phyloP scores from a whole-genome alignment of 2,329 filamentous ascomycete species.

The Cercospora nicotianae region DNA sequence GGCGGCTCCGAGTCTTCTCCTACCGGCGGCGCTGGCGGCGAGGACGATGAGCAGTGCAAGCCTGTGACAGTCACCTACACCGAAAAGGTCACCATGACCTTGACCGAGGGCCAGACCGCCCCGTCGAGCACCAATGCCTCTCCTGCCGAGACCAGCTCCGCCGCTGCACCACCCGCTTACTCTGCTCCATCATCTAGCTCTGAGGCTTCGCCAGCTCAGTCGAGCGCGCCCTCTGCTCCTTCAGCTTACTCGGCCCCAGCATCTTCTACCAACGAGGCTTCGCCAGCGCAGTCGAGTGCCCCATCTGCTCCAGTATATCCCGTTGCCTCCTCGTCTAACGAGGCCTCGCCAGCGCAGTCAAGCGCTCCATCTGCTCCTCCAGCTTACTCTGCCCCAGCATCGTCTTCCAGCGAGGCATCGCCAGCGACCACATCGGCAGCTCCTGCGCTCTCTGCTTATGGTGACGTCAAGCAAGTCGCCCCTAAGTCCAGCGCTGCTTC shows the following conservation, averaged over 20 bases:
- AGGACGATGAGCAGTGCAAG: conserved; percentile 27
- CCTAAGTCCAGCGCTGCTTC: conserved; percentile 15
- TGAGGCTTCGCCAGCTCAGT: conserved; percentile 14
- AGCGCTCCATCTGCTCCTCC: conserved; percentile 12
- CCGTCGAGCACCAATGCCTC: conserved; percentile 23
- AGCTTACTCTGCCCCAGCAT: background rate
- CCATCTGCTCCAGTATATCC: background rate
- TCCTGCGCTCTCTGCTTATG: conserved; percentile 9
- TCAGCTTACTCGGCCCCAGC: conserved; percentile 8
- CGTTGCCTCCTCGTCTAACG: background rate
- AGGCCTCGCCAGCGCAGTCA: conserved; percentile 2
- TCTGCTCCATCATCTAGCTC: conserved; percentile 17
- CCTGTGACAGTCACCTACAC: conserved; percentile 45
- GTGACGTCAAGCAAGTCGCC: background rate
- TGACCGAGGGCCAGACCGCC: conserved; percentile 19
- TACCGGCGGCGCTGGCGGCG: background rate
- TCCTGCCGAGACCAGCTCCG: conserved; percentile 18
- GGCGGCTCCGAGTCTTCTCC: conserved; percentile 4
- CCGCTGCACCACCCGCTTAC: conserved; percentile 23
- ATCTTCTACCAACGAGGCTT: conserved; percentile 9
- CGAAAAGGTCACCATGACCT: conserved; percentile 41
- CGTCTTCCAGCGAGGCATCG: background rate
- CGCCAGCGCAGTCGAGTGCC: background rate
- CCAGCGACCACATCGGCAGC: conserved; percentile 13
- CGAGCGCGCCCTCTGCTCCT: conserved; percentile 14